Conservation (phyloP, 768 basidiomycete species). For the Cystobasidium tubakii region DNA sequence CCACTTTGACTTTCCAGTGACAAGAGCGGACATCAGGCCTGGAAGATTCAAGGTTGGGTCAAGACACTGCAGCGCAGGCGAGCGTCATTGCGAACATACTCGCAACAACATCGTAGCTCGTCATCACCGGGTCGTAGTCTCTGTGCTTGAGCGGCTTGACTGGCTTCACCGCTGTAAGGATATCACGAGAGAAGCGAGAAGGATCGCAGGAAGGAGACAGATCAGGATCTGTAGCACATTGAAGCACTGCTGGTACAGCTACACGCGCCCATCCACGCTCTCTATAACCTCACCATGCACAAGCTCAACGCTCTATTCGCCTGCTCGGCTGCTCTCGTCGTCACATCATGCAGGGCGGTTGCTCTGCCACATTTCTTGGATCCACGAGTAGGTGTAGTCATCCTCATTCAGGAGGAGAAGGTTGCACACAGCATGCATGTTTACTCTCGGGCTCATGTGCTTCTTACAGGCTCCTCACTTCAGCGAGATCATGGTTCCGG, state of each 20-base stretch:
- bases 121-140: background rate
- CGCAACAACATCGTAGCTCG: background rate
- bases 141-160: background rate
- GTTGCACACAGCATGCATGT: background rate
- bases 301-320: background rate
- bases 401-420: no score
- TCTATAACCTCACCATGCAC: background rate
- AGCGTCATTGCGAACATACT: background rate
- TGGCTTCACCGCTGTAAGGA: background rate
- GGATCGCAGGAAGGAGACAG: background rate
- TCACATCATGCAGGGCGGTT: background rate
- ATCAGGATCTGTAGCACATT: background rate
- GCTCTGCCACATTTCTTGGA: background rate
- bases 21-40: background rate
- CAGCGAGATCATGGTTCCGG: background rate
- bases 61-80: no score
- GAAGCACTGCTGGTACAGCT: background rate
- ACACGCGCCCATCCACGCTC: background rate
- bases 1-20: background rate
- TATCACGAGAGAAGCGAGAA: background rate
- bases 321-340: slow-evolving; percentile 6
- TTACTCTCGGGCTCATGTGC: background rate
- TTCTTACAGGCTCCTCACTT: slow-evolving; percentile 5
- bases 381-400: background rate
- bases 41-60: background rate